Conservation (phyloP, 2,329 filamentous ascomycete species). For the Colletotrichum orbiculare region DNA sequence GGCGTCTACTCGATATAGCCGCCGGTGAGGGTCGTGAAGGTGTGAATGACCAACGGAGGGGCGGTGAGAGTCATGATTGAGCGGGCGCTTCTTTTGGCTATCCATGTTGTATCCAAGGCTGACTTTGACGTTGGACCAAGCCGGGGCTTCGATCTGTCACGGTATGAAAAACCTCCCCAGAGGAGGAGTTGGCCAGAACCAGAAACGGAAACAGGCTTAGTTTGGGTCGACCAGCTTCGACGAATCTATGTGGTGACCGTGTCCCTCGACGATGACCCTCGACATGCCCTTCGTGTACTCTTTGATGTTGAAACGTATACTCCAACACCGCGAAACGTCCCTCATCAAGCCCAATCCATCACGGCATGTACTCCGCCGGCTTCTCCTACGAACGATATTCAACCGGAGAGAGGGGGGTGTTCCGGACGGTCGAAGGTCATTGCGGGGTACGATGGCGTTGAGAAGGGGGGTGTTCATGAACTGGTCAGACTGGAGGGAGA, state of each 20-base stretch:
- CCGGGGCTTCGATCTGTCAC: not conserved
- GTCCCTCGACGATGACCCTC: conserved; percentile 19
- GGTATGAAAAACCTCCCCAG: not conserved
- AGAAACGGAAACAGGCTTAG: not conserved
- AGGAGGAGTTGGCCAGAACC: conserved; percentile 3
- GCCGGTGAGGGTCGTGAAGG: conserved; percentile 24
- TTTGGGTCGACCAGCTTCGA: not conserved
- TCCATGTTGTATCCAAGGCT: too few relatives aligned
- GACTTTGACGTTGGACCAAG: too few relatives aligned
- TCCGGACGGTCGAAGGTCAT: too few relatives aligned
- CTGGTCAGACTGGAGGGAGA: too few relatives aligned
- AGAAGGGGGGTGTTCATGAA: too few relatives aligned
- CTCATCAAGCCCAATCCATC: too few relatives aligned
- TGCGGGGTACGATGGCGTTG: too few relatives aligned
- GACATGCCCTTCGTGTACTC: not conserved
- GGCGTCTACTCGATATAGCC: conserved; percentile 20
- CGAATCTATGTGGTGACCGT: not conserved
- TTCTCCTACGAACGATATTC: too few relatives aligned
- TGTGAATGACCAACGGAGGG: conserved; percentile 24
- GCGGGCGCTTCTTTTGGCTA: conserved; percentile 6
- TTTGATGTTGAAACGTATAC: not conserved
- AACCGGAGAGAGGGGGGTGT: too few relatives aligned
- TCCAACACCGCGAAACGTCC: not conserved
- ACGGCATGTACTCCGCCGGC: too few relatives aligned
- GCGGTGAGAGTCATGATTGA: conserved; percentile 18